These are phyloP conservation scores for Sinapis alba DNA, from an alignment of 441 rosid genomes.

Conservation along the genomic window DNA sequence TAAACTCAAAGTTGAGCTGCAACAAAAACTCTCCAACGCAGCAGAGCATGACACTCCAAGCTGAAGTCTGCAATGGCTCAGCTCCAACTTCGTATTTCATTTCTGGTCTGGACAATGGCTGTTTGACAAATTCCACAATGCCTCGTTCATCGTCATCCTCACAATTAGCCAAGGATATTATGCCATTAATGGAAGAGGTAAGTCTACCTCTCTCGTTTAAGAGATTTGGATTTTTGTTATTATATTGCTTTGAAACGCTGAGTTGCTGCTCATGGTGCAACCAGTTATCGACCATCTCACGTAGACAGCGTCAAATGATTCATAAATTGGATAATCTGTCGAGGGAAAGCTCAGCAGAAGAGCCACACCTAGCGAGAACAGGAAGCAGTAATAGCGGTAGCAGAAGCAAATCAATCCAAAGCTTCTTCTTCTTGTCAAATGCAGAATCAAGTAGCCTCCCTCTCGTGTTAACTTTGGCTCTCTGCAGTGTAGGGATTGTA, in stretches of 20 bases:
- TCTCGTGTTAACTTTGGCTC: conserved; percentile 56
- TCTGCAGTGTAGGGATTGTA: conserved; percentile 65
- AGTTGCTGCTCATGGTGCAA: conserved; percentile 20
- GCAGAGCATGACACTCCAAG: conserved; percentile 63
- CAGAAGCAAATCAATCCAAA: conserved; percentile 40
- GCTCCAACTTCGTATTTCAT: conserved; percentile 88
- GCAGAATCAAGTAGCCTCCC: conserved; percentile 46
- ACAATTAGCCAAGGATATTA: conserved; percentile 80
- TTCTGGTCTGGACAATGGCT: conserved; percentile 79
- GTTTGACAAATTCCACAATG: conserved; percentile 67
- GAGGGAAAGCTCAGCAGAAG: conserved; percentile 53
- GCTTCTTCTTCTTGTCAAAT: conserved; percentile 37
- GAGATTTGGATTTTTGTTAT: background rate
- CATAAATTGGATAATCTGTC: conserved; percentile 73
- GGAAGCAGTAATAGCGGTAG: conserved; percentile 31
- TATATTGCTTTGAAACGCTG: conserved; percentile 8
- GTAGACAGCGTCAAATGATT: conserved; percentile 84
- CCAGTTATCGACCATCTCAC: conserved; percentile 61
- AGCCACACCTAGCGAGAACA: conserved; percentile 40
- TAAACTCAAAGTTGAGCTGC: conserved; percentile 63
- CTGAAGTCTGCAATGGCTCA: conserved; percentile 81
- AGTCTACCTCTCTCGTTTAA: conserved; percentile 2
- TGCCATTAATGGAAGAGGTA: conserved; percentile 85
- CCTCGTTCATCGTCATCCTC: conserved; percentile 79
- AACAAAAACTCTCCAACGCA: conserved; percentile 64